phyloP scores from a whole-genome alignment of 2,329 filamentous ascomycete genomes.

The Malbranchea zuffiana region DNA sequence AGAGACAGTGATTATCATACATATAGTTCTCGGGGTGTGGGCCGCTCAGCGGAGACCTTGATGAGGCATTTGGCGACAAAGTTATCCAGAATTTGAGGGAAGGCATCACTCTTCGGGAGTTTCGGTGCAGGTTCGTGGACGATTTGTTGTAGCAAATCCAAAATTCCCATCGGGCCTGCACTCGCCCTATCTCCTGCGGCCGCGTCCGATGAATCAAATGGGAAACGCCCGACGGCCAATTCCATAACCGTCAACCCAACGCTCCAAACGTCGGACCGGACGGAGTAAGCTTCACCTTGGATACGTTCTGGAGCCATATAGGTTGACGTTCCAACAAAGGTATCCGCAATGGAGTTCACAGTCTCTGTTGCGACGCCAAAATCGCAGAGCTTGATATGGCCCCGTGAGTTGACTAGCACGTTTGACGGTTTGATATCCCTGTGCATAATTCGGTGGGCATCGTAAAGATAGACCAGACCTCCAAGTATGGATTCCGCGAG shows the following conservation, averaged over 20 bases:
- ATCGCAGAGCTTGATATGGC: constrained; percentile 93
- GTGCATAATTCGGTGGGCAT: constrained; percentile 96
- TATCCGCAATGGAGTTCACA: constrained; percentile 95
- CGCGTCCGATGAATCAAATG: constrained; percentile 74
- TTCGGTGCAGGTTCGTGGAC: constrained; percentile 90
- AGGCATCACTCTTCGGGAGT: constrained; percentile 92
- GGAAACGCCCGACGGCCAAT: constrained; percentile 91
- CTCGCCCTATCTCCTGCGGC: constrained; percentile 57
- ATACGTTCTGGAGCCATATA: constrained; percentile 99
- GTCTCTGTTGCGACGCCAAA: constrained; percentile 98
- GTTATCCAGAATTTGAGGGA: constrained; percentile 86
- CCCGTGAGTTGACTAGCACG: constrained; percentile 86
- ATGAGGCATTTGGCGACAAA: constrained; percentile 94
- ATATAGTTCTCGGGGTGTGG: constrained; percentile 86
- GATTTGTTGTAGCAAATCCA: constrained; percentile 93
- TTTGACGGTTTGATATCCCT: constrained; percentile 98
- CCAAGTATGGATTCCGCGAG: constrained; percentile 93
- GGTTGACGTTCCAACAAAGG: constrained; percentile 94
- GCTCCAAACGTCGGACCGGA: constrained; percentile 98
- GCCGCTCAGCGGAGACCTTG: constrained; percentile 78
- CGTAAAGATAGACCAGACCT: constrained; percentile 88
- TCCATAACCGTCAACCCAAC: constrained; percentile 94
- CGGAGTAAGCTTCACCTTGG: constrained; percentile 90
- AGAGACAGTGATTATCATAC: constrained; percentile 43
- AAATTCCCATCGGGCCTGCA: constrained; percentile 74